Conservation (phyloP, 352 stramenopile genomes). For the Globisporangium parvum region DNA sequence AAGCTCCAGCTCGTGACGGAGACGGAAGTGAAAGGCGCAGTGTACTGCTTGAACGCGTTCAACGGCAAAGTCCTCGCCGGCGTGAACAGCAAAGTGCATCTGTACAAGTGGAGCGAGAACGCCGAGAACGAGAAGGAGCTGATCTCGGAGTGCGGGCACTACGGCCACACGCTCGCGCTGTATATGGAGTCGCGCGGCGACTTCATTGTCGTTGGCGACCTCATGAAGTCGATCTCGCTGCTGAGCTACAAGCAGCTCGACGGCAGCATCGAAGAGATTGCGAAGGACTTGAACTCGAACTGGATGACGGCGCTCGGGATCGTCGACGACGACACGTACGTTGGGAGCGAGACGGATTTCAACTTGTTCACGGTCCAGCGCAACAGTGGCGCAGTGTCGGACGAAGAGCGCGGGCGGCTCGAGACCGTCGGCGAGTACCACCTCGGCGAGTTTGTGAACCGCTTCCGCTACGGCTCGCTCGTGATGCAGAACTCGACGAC, state of each 20-base stretch:
- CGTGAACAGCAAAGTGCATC: constrained; percentile 93
- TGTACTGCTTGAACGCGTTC: constrained; percentile 95
- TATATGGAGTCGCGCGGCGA: constrained; percentile 93
- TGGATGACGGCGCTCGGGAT: constrained; percentile 95
- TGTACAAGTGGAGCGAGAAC: constrained; percentile 91
- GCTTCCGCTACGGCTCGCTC: constrained; percentile 92
- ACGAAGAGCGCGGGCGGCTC: constrained; percentile 91
- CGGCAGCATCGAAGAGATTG: constrained; percentile 92
- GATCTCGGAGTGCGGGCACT: constrained; percentile 90
- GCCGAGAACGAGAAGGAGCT: constrained; percentile 88
- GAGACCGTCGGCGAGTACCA: constrained; percentile 94
- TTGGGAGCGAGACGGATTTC: constrained; percentile 93
- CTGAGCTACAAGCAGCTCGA: constrained; percentile 92
- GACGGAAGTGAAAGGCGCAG: constrained; percentile 91
- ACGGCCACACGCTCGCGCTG: constrained; percentile 94
- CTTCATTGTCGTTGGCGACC: constrained; percentile 94
- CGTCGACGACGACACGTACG: constrained; percentile 92
- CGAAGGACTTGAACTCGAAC: constrained; percentile 95
- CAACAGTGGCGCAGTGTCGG: constrained; percentile 88
- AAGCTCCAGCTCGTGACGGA: constrained; percentile 89
- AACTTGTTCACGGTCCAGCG: constrained; percentile 94
- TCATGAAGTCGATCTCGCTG: constrained; percentile 96
- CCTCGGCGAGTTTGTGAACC: constrained; percentile 95
- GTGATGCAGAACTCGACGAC: constrained; percentile 88
- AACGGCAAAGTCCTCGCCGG: constrained; percentile 91